These are phyloP conservation scores for Elaeagnus macrophylla DNA, from an alignment of 306 rosid genomes.

Conservation along the genomic window DNA sequence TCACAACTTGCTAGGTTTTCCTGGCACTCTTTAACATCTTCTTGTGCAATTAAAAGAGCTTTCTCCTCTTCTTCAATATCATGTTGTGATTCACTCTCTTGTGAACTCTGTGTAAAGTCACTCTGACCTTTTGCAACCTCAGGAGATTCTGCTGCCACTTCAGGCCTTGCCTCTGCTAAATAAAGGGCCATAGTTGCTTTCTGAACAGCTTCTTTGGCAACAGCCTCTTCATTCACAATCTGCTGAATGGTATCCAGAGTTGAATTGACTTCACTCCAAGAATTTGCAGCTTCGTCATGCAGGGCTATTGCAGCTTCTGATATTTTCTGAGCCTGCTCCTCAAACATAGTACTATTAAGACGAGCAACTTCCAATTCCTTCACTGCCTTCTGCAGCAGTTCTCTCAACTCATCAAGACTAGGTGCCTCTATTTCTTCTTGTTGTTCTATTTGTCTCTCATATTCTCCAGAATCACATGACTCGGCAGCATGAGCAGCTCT, in stretches of 20 bases:
- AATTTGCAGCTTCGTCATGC: slow-evolving; percentile 65
- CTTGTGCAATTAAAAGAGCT: slow-evolving; percentile 38
- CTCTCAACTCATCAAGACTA: slow-evolving; percentile 59
- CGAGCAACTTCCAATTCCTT: slow-evolving; percentile 66
- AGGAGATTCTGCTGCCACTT: slow-evolving; percentile 61
- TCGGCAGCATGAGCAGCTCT: slow-evolving; percentile 29
- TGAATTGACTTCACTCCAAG: slow-evolving; percentile 62
- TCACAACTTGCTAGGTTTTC: slow-evolving; percentile 42
- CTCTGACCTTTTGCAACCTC: slow-evolving; percentile 39
- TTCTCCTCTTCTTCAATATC: slow-evolving; percentile 42
- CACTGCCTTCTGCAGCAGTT: slow-evolving; percentile 53
- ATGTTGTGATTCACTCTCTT: slow-evolving; percentile 27
- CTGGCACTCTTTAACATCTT: slow-evolving; percentile 58
- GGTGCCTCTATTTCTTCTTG: slow-evolving; percentile 31
- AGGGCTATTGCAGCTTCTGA: slow-evolving; percentile 77
- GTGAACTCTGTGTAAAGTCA: slow-evolving; percentile 28
- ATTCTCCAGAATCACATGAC: slow-evolving; percentile 32
- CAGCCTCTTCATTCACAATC: slow-evolving; percentile 55
- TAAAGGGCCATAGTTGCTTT: slow-evolving; percentile 85
- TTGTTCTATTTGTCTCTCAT: slow-evolving; percentile 21
- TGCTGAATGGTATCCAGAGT: slow-evolving; percentile 58
- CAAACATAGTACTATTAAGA: slow-evolving; percentile 59
- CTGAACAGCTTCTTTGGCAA: slow-evolving; percentile 83
- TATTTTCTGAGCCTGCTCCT: slow-evolving; percentile 86
- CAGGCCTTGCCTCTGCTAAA: slow-evolving; percentile 92